Conservation (phyloP, 2,329 filamentous ascomycete genomes). For the Pochonia chlamydosporia region DNA sequence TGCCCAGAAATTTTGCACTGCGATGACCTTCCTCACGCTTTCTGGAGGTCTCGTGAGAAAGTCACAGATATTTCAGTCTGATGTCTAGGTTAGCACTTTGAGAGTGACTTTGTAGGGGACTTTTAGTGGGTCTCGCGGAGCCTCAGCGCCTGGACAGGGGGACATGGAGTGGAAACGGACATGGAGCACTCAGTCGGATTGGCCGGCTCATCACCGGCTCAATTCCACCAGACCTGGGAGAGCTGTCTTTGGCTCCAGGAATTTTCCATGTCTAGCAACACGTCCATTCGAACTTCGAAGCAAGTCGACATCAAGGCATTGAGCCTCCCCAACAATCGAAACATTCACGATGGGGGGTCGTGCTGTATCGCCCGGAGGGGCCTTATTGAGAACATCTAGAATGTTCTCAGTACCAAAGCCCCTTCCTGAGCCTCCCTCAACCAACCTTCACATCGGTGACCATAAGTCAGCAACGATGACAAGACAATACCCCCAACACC, state of each 20-base stretch:
- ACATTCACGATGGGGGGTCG: conserved; percentile 25
- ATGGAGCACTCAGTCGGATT: conserved; percentile 1
- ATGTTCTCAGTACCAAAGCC: conserved; percentile 82
- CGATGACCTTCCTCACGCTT: neutral
- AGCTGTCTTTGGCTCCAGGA: conserved; percentile 13
- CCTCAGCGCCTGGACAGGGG: neutral
- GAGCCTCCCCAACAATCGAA: conserved; percentile 21
- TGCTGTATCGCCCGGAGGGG: conserved; percentile 53
- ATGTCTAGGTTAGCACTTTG: conserved; percentile 4
- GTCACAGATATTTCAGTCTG: conserved; percentile 7
- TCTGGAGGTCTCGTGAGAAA: conserved; percentile 1
- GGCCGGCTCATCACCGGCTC: conserved; percentile 28
- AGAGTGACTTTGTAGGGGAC: neutral
- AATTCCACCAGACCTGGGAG: conserved; percentile 11
- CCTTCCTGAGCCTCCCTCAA: conserved; percentile 57
- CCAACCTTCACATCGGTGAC: conserved; percentile 27
- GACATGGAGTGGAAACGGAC: neutral
- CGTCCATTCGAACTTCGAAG: conserved; percentile 5
- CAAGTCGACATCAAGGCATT: conserved; percentile 17
- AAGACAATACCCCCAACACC: conserved; percentile 70
- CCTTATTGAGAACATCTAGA: conserved; percentile 77
- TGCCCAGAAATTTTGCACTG: neutral
- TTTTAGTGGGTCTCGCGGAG: neutral
- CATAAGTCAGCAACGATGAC: conserved; percentile 47
- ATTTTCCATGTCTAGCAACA: conserved; percentile 21